Evolutionary conservation across 192 early-diverging fungal species (phyloP).

Genomic region (Spinellus fusiger): DNA sequence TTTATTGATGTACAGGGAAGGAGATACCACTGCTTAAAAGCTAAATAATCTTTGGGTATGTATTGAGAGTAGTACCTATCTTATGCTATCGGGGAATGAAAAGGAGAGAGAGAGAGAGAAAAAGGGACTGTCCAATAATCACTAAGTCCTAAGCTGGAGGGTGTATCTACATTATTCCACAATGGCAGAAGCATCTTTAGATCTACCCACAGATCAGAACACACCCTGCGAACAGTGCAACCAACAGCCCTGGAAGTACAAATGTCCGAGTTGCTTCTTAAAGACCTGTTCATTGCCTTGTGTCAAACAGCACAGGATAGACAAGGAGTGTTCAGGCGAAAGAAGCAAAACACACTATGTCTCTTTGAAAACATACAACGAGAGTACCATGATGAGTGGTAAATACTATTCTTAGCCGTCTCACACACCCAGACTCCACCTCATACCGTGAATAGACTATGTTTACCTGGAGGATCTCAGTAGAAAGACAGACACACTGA

Average conservation of each 20-base stretch:
- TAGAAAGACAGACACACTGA: slow-evolving; percentile 43
- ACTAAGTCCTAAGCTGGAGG: too few relatives aligned
- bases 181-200: background rate
- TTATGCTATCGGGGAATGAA: too few relatives aligned
- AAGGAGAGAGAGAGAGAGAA: too few relatives aligned
- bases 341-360: slow-evolving; percentile 60
- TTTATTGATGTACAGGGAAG: too few relatives aligned
- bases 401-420: too few relatives aligned
- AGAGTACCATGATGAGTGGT: slow-evolving; percentile 68
- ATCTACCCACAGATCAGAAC: too few relatives aligned
- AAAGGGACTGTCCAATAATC: too few relatives aligned
- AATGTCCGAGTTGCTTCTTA: slow-evolving; percentile 60
- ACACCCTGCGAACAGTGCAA: slow-evolving; percentile 41
- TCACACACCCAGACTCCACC: background rate
- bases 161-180: too few relatives aligned
- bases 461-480: slow-evolving; percentile 60
- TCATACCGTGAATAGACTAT: slow-evolving; percentile 48
- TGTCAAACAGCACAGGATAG: slow-evolving; percentile 57
- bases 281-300: slow-evolving; percentile 62
- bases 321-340: slow-evolving; percentile 54
- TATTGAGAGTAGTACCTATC: too few relatives aligned
- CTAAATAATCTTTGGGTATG: too few relatives aligned
- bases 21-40: too few relatives aligned
- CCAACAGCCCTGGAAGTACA: slow-evolving; percentile 47
- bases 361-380: slow-evolving; percentile 49